Percentiles rank a stretch among this genome's conserved stretches.
These are phyloP conservation scores for Meredithiella fracta DNA, from an alignment of 2,329 filamentous ascomycete species.

Conservation along the genomic window DNA sequence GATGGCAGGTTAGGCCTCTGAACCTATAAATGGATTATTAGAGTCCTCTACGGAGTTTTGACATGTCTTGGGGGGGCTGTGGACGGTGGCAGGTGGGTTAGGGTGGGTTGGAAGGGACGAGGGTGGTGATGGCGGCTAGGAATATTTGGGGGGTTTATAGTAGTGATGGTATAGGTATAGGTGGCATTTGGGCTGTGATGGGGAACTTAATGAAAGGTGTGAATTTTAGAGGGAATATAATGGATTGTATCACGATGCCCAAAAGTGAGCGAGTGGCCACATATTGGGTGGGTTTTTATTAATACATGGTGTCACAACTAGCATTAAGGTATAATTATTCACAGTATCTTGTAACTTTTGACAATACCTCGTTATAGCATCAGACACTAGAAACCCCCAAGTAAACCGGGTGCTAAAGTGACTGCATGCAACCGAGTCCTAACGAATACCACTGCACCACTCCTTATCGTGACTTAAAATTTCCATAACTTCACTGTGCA, in stretches of 20 bases:
- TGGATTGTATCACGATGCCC: too few relatives aligned
- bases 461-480: background rate
- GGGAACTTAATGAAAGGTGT: too few relatives aligned
- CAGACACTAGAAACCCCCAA: background rate
- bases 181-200: too few relatives aligned
- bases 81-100: background rate
- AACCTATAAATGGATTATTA: too few relatives aligned
- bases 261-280: too few relatives aligned
- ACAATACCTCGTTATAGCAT: background rate
- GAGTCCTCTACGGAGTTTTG: background rate
- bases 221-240: too few relatives aligned
- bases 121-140: background rate
- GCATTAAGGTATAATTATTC: background rate
- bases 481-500: too few relatives aligned
- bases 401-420: background rate
- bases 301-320: too few relatives aligned
- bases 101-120: background rate
- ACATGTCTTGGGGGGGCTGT: background rate
- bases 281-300: too few relatives aligned
- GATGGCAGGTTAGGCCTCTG: too few relatives aligned
- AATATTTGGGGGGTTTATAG: too few relatives aligned
- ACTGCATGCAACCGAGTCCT: background rate
- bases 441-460: background rate
- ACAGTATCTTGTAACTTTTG: background rate
- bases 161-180: too few relatives aligned